phyloP scores from a whole-genome alignment of 352 stramenopile species.

The Peronospora tabacina region DNA sequence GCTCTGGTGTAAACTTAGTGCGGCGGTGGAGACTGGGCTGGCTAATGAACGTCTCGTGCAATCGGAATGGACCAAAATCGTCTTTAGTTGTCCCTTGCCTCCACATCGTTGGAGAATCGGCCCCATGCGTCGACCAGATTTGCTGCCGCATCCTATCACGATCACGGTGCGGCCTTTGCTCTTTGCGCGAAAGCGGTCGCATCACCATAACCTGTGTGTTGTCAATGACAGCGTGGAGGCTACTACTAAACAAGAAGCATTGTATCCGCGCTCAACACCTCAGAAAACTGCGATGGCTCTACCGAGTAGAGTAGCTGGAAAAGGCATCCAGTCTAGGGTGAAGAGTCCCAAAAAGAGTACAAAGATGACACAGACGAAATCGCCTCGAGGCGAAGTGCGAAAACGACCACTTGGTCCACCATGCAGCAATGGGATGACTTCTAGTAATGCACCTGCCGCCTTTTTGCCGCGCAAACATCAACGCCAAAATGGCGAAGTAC shows the following conservation, averaged over 20 bases:
- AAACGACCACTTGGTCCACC: slow-evolving; percentile 16
- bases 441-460: slow-evolving; percentile 9
- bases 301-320: slow-evolving; percentile 19
- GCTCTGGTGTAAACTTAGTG: slow-evolving; percentile 48
- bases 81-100: slow-evolving; percentile 42
- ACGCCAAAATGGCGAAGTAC: slow-evolving; percentile 27
- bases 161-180: slow-evolving; percentile 53
- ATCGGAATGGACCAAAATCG: slow-evolving; percentile 79
- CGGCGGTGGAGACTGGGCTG: slow-evolving; percentile 29
- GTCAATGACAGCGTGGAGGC: slow-evolving; percentile 8
- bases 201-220: slow-evolving; percentile 19
- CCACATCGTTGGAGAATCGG: slow-evolving; percentile 28
- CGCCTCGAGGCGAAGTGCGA: slow-evolving; percentile 21
- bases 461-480: slow-evolving; percentile 39
- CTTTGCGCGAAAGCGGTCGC: slow-evolving; percentile 27
- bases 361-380: slow-evolving; percentile 22
- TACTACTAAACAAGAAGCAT: slow-evolving; percentile 8
- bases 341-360: slow-evolving; percentile 28
- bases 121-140: slow-evolving; percentile 32
- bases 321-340: slow-evolving; percentile 12
- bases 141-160: slow-evolving; percentile 48
- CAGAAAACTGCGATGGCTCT: slow-evolving; percentile 11
- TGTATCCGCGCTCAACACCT: slow-evolving; percentile 12
- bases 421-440: slow-evolving; percentile 7
- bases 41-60: slow-evolving; percentile 34